Percentiles rank a stretch among this genome's conserved stretches.
Evolutionary conservation across 1,284 basidiomycete genomes (phyloP).

Genomic region (Volvariella surrecta): DNA sequence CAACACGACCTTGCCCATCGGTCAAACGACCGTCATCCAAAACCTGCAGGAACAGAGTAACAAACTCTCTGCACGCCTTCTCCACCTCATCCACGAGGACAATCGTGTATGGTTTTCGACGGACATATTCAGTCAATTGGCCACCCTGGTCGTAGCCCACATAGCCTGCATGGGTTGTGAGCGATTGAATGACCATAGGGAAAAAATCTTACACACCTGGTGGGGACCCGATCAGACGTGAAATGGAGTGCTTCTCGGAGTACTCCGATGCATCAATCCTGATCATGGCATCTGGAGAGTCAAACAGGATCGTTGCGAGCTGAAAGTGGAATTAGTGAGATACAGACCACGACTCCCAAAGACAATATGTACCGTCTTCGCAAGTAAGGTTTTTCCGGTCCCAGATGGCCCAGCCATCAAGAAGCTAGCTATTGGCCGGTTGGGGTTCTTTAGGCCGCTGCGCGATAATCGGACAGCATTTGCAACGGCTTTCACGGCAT

Average conservation of each 20-base stretch:
- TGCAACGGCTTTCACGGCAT: slow-evolving; percentile 84
- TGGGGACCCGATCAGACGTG: slow-evolving; percentile 84
- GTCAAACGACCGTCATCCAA: slow-evolving; percentile 94
- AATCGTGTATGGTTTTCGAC: slow-evolving; percentile 80
- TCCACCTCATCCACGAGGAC: slow-evolving; percentile 84
- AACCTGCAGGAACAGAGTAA: slow-evolving; percentile 89
- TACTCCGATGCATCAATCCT: slow-evolving; percentile 91
- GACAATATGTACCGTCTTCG: slow-evolving; percentile 67
- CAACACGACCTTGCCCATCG: slow-evolving; percentile 76
- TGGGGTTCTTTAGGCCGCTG: slow-evolving; percentile 79
- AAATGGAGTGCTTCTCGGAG: slow-evolving; percentile 89
- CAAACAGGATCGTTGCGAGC: slow-evolving; percentile 84
- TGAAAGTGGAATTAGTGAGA: slow-evolving; percentile 22
- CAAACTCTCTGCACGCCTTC: slow-evolving; percentile 85
- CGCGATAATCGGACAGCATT: slow-evolving; percentile 89
- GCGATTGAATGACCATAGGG: slow-evolving; percentile 67
- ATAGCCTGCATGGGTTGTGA: slow-evolving; percentile 81
- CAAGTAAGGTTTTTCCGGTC: slow-evolving; percentile 82
- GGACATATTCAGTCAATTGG: slow-evolving; percentile 87
- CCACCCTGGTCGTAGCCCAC: slow-evolving; percentile 90
- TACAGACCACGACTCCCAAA: slow-evolving; percentile 1
- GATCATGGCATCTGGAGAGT: slow-evolving; percentile 86
- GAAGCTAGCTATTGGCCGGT: slow-evolving; percentile 89
- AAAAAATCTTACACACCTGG: slow-evolving; percentile 23
- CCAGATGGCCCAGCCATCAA: slow-evolving; percentile 92